Evolutionary conservation across 2,329 filamentous ascomycete species (phyloP).

Genomic region (Hymenoscyphus occultus): DNA sequence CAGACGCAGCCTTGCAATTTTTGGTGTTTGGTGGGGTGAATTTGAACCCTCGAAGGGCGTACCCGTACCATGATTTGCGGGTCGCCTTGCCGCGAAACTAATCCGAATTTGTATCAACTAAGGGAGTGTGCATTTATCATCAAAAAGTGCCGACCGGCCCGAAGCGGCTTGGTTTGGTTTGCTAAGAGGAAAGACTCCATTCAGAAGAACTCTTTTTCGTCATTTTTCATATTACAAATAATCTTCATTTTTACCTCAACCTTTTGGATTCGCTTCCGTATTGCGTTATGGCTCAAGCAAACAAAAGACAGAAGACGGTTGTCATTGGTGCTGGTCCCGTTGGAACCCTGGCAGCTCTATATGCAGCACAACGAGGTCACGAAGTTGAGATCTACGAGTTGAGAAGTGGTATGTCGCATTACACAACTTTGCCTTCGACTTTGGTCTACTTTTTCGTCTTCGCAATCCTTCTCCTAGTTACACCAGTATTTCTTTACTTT

Average conservation of each 20-base stretch:
- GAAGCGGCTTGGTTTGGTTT: too few species aligned
- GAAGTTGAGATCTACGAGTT: constrained; percentile 94
- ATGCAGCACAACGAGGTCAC: constrained; percentile 84
- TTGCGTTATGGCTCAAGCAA: constrained; percentile 14
- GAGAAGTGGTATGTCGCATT: constrained; percentile 65
- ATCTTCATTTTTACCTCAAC: constrained; percentile 5
- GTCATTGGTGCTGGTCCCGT: constrained; percentile 93
- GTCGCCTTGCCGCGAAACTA: too few species aligned
- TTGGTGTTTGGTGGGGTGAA: constrained; percentile 14
- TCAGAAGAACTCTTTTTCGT: too few species aligned
- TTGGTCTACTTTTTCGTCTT: neutral
- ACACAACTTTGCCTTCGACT: neutral
- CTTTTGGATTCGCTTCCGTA: neutral
- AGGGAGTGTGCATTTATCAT: too few species aligned
- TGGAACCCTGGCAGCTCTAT: constrained; percentile 85
- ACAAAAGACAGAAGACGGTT: constrained; percentile 49
- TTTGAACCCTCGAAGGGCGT: constrained; percentile 5
- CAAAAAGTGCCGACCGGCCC: too few species aligned
- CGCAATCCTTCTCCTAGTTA: neutral
- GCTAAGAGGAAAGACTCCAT: too few species aligned
- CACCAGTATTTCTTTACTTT: neutral
- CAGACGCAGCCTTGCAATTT: constrained; percentile 8
- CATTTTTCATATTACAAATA: constrained; percentile 5
- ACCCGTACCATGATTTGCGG: too few species aligned
- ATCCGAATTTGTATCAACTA: too few species aligned